Evolutionary conservation across 805 yeast species (phyloP).

Genomic region (Candida odintsovae): DNA sequence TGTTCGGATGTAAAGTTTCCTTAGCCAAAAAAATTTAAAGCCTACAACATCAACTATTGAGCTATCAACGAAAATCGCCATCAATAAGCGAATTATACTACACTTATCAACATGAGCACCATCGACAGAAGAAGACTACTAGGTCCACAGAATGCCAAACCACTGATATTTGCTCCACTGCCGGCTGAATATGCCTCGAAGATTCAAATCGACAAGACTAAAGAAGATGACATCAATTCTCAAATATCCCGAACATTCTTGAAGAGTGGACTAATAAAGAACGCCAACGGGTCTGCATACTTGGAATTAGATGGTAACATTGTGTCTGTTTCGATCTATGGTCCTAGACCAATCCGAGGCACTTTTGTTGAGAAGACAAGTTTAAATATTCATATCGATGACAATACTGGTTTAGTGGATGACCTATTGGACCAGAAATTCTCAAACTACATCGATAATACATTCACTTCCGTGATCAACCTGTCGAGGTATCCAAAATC

Average conservation of each 20-base stretch:
- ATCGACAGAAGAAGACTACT: slow-evolving; percentile 78
- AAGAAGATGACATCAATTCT: slow-evolving; percentile 25
- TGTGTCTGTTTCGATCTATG: slow-evolving; percentile 66
- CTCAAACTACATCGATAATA: slow-evolving; percentile 34
- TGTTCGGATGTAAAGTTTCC: background rate
- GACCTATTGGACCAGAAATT: slow-evolving; percentile 38
- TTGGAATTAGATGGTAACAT: slow-evolving; percentile 49
- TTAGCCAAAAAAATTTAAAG: background rate
- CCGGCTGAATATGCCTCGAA: slow-evolving; percentile 11
- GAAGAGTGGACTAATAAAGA: slow-evolving; percentile 58
- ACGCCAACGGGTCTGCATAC: slow-evolving; percentile 80
- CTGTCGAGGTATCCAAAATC: slow-evolving; percentile 84
- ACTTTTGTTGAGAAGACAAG: slow-evolving; percentile 64
- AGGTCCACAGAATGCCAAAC: slow-evolving; percentile 69
- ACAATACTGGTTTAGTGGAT: slow-evolving; percentile 25
- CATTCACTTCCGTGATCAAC: slow-evolving; percentile 32
- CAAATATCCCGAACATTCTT: slow-evolving; percentile 39
- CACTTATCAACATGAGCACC: background rate
- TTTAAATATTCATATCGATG: slow-evolving; percentile 45
- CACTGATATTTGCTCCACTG: slow-evolving; percentile 35
- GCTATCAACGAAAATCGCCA: too few relatives aligned
- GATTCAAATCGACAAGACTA: slow-evolving; percentile 8
- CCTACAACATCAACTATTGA: background rate
- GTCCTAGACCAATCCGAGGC: slow-evolving; percentile 83
- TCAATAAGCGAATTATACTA: background rate